Conservation (phyloP, 768 basidiomycete genomes). For the Rhodosporidiobolus sp. region DNA sequence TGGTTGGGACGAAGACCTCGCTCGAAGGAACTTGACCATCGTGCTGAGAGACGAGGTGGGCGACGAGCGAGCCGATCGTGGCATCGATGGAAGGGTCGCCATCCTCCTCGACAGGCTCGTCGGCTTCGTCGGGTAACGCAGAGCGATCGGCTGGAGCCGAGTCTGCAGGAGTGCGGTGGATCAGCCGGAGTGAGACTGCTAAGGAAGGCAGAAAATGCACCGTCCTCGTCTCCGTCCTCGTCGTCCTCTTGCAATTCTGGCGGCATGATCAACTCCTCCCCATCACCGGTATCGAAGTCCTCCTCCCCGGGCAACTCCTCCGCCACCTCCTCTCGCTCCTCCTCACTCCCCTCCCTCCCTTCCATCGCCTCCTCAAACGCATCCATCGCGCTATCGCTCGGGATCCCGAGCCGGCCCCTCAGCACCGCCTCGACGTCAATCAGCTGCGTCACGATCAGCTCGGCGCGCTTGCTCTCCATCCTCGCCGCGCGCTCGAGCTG, state of each 20-base stretch:
- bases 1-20: neutral
- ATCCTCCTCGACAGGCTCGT: neutral
- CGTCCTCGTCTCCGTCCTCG: neutral
- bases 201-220: neutral
- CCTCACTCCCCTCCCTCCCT: neutral
- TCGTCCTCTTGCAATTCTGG: neutral
- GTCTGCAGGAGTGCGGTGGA: neutral
- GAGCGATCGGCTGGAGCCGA: neutral
- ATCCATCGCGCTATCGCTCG: neutral
- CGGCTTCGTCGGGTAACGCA: conserved; percentile 3
- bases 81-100: neutral
- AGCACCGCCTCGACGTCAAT: neutral
- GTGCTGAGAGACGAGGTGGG: neutral
- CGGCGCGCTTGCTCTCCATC: neutral
- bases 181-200: too few species aligned
- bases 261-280: neutral
- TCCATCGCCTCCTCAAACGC: neutral
- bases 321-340: too few species aligned
- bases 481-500: neutral
- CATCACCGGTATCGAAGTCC: neutral
- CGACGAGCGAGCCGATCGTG: neutral
- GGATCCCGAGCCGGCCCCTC: neutral
- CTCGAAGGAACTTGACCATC: neutral
- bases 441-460: neutral
- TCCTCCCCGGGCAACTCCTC: neutral